Percentiles rank a stretch among this genome's conserved stretches.
Evolutionary conservation across 2,329 filamentous ascomycete genomes (phyloP).

Genomic region (Pyrenophora seminiperda): DNA sequence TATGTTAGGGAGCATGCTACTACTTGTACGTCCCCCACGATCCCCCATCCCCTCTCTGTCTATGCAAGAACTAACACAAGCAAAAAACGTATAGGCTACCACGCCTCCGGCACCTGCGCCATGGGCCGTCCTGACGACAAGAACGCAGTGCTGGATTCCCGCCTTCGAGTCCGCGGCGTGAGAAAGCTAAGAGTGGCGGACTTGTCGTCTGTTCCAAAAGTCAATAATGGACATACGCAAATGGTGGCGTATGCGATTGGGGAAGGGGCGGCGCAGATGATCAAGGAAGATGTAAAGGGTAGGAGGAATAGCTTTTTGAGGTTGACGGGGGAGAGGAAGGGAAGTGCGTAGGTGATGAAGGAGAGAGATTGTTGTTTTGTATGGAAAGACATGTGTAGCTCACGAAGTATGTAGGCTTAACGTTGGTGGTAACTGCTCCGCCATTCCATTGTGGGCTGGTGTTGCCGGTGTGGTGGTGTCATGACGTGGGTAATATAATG

Average conservation of each 20-base stretch:
- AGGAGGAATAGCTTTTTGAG: conserved; percentile 10
- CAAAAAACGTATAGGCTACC: conserved; percentile 43
- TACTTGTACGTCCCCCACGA: conserved; percentile 54
- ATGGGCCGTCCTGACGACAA: conserved; percentile 53
- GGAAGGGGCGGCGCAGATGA: conserved; percentile 40
- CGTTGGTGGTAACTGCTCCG: no score
- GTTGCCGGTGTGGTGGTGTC: no score
- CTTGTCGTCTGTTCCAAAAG: conserved; percentile 28
- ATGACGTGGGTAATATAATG: no score
- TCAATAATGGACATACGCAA: conserved; percentile 44
- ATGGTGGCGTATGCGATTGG: conserved; percentile 46
- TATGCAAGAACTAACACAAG: neutral
- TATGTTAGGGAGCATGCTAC: conserved; percentile 65
- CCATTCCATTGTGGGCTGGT: no score
- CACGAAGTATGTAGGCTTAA: no score
- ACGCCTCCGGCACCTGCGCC: conserved; percentile 63
- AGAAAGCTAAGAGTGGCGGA: conserved; percentile 36
- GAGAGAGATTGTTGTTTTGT: no score
- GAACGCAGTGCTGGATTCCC: conserved; percentile 46
- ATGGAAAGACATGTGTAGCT: no score
- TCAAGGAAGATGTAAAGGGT: conserved; percentile 30
- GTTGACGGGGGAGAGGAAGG: no score
- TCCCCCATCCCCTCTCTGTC: neutral
- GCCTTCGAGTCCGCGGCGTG: conserved; percentile 37
- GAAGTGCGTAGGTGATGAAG: no score